Conservation (phyloP, 345 rosid species). For the Rhizophora mangle region DNA sequence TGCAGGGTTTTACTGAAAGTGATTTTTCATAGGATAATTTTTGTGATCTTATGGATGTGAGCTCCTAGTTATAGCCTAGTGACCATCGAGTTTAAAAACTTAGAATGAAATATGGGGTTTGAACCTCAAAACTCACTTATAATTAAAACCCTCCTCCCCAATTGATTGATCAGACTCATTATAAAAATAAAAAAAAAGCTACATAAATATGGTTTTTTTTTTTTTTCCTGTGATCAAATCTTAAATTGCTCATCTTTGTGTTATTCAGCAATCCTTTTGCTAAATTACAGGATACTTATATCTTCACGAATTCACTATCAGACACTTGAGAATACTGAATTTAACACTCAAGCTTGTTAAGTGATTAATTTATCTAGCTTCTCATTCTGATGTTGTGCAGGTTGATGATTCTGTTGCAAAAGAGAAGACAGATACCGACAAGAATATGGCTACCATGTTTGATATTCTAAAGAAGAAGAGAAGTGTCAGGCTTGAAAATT, state of each 20-base stretch:
- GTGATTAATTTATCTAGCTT: too few species aligned
- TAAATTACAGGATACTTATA: too few species aligned
- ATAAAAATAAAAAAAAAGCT: too few species aligned
- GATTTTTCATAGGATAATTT: too few species aligned
- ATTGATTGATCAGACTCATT: too few species aligned
- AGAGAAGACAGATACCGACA: slow-evolving; percentile 32
- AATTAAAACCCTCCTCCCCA: too few species aligned
- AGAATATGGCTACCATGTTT: slow-evolving; percentile 41
- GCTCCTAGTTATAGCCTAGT: too few species aligned
- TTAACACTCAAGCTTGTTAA: background rate
- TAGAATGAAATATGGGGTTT: too few species aligned
- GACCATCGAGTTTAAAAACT: too few species aligned
- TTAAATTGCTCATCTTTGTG: background rate
- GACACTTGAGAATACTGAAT: background rate
- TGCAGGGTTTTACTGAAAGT: too few species aligned
- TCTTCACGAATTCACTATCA: background rate
- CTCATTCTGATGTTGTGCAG: slow-evolving; percentile 21
- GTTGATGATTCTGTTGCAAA: slow-evolving; percentile 17
- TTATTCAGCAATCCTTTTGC: background rate
- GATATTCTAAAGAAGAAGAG: slow-evolving; percentile 36
- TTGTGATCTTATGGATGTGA: too few species aligned
- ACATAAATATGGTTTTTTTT: background rate
- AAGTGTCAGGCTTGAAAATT: slow-evolving; percentile 36
- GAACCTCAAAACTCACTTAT: too few species aligned
- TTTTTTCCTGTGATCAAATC: background rate